Base-by-base conservation (phyloP, 2,329 filamentous ascomycete species). In the Eutypella sp. region DNA sequence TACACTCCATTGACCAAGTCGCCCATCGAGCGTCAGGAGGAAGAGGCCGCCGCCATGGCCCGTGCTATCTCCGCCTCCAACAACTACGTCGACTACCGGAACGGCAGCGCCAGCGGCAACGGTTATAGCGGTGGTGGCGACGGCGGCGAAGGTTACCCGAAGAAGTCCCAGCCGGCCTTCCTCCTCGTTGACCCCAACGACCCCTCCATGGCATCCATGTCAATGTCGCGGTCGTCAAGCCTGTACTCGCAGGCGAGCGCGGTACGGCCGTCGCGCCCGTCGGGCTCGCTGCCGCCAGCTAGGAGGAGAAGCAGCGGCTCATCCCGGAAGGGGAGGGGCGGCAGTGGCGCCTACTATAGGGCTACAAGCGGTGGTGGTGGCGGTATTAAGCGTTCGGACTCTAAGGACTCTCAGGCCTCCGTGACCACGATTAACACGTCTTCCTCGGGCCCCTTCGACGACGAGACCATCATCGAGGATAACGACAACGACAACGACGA, bases 361-460 rank as follows among this genome's bases (percentile, higher is more conserved):
- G n/a, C n/a, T n/a, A n/a, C n/a, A n/a, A 49, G 48, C 29, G 40
- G 40, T 36, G 24, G 50, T n/a, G 44, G 48, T 29, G 40, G 40
- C 37, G 24, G 50, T 16, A 44, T 53, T 11, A 42, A 46, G 34
- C 58, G 61, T 38, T 57, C 58, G 16, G 54, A 59, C 40, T 63
- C 61, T 4, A 54, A 54, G 23, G 46, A 41, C 41, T 69, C 67
- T 5, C 51, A 59, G 23, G 64, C 59, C 19, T 69, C 66, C 4
- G 58, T 55, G 16, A 72, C 70, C 2, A 70, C 68, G 1, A 71
- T 73, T 41, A 64, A 56, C 42, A 62, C 53, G 20, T 56, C 51
- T 31, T 59, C 53, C 15, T 54, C 53, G 16, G 57, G 49, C 5
- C 50, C 55, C 3, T 51, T 56, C 36, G 59, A 68, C 27, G 65